Evolutionary conservation across 148 eudicot genomes (phyloP), one percentile per base, ranked within the genome.

Genomic region (Euryodendron excelsum): DNA sequence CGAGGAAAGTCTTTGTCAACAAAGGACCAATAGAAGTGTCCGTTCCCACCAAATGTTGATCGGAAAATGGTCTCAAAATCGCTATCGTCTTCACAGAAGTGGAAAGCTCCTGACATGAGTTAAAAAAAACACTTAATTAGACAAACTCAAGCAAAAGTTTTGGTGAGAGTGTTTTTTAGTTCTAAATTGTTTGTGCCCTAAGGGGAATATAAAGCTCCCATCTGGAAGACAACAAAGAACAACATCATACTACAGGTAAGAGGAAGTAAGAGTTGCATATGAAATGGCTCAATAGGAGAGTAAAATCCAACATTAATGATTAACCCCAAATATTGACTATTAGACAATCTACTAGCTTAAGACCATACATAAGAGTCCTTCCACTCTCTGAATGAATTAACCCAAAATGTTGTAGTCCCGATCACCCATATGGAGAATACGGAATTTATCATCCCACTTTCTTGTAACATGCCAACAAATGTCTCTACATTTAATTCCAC

Each of bases 21-120:
- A 83, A 89, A 96, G 74, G 94, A 91, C 94, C 92, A 93, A 76
- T 86, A 86, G 83, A 84, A 89, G 80, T 69, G 80, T 47, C 84
- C 74, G 71, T 82, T 85, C 1, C 90, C 85, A 67, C 88, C 88
- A 85, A 87, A 91, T 76, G 90, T 85, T 76, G 93, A 84, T 55
- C 84, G 88, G 69, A 91, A 90, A 14, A 89, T 69, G 66, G 74
- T 69, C 82, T 93, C 98, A 12, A 72, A 82, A 12, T 89, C 86
- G 52, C 76, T 79, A 45, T 85, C 90, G 34, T 89, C 91, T 69
- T 91, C 94, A 76, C 83, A 88, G 72, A 93, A 91, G 78, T 80
- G 83, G 80, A 81, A 89, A 74, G 84, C 82, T 83, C 91, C 97
- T 93, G 94, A 82, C 64, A 82, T 37, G 81, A 61, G 55, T 44